Base-by-base conservation (phyloP, 176 grass and related monocot genomes). In the Zizania latifolia region DNA sequence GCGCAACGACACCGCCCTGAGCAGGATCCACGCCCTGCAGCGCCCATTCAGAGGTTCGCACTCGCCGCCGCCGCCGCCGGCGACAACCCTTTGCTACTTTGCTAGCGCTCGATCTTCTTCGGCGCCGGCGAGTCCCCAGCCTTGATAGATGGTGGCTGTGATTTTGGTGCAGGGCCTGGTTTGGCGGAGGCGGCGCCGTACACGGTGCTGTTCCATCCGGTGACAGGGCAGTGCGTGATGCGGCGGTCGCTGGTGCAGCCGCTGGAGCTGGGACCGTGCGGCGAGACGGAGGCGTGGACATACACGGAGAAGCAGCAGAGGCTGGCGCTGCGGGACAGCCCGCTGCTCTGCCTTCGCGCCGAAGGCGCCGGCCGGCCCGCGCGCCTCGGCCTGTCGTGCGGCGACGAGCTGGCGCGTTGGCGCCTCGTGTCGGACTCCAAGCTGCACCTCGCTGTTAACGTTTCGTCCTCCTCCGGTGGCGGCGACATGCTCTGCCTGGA, bases 391-490 rank as follows among this genome's bases (percentile, higher is more conserved):
- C 43, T 14, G 72, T 1, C 48, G 48, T 87, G 91, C 75, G 68
- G 59, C 9, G 88, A 90, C 68, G 66, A 79, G 3, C 33, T 51
- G 58, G 88, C 88, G 10, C 86, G 82, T 39, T 89, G 86, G 92
- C 78, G 87, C 66, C 68, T 91, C 5, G 84, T 86, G 57, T 91
- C 92, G 3, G 88, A 84, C 70, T 91, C 88, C 1, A 74, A 64
- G 61, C 91, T 95, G 92, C 92, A 95, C 58, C 34, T 95, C 10
- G 83, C 92, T 7, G 65, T 84, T 33, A 72, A 75, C 28, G 36
- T 63, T 11, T 40, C 78, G 4, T 23, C 44, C 26, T 27, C 22
- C 8, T 2, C 68, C 11, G 4, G 41, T 3, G 41, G 0, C 14
- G 44, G 32, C 32, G 65, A 74, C 1, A 29, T 38, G 53, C 50